A percentile compares a stretch with the other conserved stretches of the same genome.
Evolutionary conservation across 148 eudicot genomes (phyloP).

Genomic region (Persicaria tinctoria): DNA sequence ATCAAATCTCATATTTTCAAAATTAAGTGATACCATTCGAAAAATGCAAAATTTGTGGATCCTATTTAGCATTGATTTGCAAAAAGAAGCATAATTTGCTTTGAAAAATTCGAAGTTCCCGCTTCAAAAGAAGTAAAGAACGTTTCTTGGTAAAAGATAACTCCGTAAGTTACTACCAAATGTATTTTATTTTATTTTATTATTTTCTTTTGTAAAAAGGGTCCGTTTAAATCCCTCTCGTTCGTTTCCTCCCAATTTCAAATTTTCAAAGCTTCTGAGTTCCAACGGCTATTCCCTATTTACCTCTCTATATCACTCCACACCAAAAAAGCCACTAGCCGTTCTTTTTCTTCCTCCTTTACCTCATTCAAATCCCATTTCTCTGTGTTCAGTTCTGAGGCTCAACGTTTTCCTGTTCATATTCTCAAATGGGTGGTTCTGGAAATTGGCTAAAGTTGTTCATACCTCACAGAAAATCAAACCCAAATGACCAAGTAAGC

Average conservation of each 20-base stretch:
- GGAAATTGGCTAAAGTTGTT: conserved; percentile 78
- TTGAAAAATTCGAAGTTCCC: background rate
- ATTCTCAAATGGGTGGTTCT: conserved; percentile 57
- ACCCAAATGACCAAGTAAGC: conserved; percentile 44
- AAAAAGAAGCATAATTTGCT: background rate
- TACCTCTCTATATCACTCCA: conserved; percentile 9
- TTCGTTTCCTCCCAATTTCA: conserved; percentile 7
- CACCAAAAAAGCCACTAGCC: background rate
- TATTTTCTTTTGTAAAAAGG: background rate
- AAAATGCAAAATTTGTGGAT: too few species aligned
- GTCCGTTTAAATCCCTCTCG: background rate
- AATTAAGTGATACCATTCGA: too few species aligned
- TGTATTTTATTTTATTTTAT: background rate
- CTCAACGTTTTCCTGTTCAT: conserved; percentile 1
- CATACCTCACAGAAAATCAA: conserved; percentile 43
- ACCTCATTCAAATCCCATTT: background rate
- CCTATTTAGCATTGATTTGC: too few species aligned
- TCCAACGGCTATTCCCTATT: conserved; percentile 12
- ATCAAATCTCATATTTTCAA: too few species aligned
- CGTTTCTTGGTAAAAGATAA: background rate
- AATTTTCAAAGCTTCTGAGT: conserved; percentile 7
- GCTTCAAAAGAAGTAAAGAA: background rate
- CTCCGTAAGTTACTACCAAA: background rate
- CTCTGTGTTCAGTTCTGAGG: background rate
- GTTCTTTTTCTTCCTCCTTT: background rate